phyloP scores from a whole-genome alignment of 116 monocot species.

The Cymodocea nodosa region DNA sequence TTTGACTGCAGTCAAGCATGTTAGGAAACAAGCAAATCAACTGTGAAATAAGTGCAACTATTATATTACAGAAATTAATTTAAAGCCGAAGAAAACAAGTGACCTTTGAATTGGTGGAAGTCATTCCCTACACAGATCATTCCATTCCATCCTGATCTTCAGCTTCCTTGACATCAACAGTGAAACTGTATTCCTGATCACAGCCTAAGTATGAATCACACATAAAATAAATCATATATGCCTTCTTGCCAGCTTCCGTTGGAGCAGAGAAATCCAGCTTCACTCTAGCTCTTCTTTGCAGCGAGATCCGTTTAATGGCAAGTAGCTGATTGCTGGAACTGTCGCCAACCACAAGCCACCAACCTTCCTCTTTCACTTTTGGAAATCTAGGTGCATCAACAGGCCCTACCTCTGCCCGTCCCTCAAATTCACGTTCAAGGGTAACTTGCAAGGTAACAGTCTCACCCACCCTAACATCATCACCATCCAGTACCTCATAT shows the following conservation, averaged over 20 bases:
- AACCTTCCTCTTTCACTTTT: constrained; percentile 89
- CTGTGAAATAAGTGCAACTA: too few species aligned
- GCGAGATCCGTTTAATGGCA: constrained; percentile 70
- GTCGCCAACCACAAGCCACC: constrained; percentile 98
- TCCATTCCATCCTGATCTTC: constrained; percentile 5
- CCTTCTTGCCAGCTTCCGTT: constrained; percentile 41
- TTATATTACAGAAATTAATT: too few species aligned
- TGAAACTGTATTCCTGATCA: constrained; percentile 82
- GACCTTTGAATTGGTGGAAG: too few species aligned
- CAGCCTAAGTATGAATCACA: constrained; percentile 92
- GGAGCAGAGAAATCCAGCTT: constrained; percentile 70
- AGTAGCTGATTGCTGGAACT: constrained; percentile 61
- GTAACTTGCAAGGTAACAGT: constrained; percentile 70
- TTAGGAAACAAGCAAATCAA: too few species aligned
- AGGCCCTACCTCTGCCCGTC: constrained; percentile 48
- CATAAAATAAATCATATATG: constrained; percentile 74
- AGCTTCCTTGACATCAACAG: constrained; percentile 55
- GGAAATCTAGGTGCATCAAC: constrained; percentile 72
- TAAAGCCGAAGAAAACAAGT: too few species aligned
- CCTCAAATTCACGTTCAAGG: constrained; percentile 77
- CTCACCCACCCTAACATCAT: constrained; percentile 47
- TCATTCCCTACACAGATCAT: background rate
- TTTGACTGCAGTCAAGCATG: too few species aligned
- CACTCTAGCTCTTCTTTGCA: constrained; percentile 59
- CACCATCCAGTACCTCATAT: constrained; percentile 56